A percentile compares a stretch with the other conserved stretches of the same genome.
phyloP scores from a whole-genome alignment of 768 basidiomycete genomes.

The Trametes cubensis region DNA sequence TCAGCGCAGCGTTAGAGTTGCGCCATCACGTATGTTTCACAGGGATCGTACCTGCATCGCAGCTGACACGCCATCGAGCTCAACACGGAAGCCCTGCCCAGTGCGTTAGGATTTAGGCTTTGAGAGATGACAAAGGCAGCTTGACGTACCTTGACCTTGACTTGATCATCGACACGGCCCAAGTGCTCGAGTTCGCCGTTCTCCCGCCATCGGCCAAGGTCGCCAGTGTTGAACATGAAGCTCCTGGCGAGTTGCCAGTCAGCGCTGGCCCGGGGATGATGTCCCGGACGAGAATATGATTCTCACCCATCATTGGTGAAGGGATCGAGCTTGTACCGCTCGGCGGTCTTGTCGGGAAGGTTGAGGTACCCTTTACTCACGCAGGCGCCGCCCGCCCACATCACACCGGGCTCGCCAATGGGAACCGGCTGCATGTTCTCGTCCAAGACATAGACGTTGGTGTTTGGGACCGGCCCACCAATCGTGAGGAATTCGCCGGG shows the following conservation, averaged over 20 bases:
- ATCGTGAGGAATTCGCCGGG: constrained; percentile 47
- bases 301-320: constrained; percentile 52
- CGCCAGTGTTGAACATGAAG: constrained; percentile 66
- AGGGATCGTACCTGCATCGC: constrained; percentile 52
- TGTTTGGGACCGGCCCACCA: constrained; percentile 58
- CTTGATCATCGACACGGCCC: constrained; percentile 64
- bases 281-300: constrained; percentile 1
- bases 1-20: constrained; percentile 16
- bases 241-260: constrained; percentile 5
- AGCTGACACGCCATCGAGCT: constrained; percentile 61
- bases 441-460: constrained; percentile 45
- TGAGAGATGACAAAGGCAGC: neutral
- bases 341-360: constrained; percentile 54
- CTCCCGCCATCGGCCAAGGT: constrained; percentile 56
- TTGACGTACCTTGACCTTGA: constrained; percentile 56
- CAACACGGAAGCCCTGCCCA: constrained; percentile 60
- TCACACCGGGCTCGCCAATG: constrained; percentile 43
- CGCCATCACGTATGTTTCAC: constrained; percentile 19
- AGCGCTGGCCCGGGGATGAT: constrained; percentile 22
- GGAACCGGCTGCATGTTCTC: constrained; percentile 36
- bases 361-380: constrained; percentile 59
- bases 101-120: neutral
- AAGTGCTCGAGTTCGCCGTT: constrained; percentile 60
- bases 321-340: constrained; percentile 53
- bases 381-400: constrained; percentile 69